A percentile compares a stretch with the other conserved stretches of the same genome.
These are phyloP conservation scores for Salix exigua DNA, from an alignment of 345 rosid genomes.

Conservation along the genomic window DNA sequence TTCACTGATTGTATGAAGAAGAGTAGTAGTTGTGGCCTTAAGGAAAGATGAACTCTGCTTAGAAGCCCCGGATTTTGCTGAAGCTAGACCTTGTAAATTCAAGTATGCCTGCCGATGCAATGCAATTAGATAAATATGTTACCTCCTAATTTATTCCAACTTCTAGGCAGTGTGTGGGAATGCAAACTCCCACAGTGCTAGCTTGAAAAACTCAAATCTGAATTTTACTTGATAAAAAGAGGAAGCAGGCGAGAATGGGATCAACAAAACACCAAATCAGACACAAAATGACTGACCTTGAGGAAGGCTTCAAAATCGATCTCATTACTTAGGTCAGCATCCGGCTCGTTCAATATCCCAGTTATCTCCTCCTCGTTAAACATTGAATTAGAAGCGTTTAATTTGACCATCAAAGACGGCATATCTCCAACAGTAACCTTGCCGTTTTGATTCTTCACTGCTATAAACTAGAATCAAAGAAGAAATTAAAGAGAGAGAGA, in stretches of 20 bases:
- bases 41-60: slow-evolving; percentile 70
- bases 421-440: slow-evolving; percentile 52
- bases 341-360: slow-evolving; percentile 39
- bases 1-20: slow-evolving; percentile 66
- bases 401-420: slow-evolving; percentile 56
- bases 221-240: neutral
- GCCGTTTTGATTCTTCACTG: slow-evolving; percentile 59
- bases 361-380: slow-evolving; percentile 63
- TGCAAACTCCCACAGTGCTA: neutral
- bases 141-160: slow-evolving; percentile 10
- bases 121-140: slow-evolving; percentile 16
- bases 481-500: neutral
- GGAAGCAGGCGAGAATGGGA: neutral
- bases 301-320: slow-evolving; percentile 77
- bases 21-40: slow-evolving; percentile 60
- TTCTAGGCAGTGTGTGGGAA: neutral
- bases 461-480: slow-evolving; percentile 42
- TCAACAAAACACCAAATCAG: neutral
- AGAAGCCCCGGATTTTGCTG: slow-evolving; percentile 50
- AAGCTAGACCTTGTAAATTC: slow-evolving; percentile 56
- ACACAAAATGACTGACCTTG: slow-evolving; percentile 41
- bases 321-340: slow-evolving; percentile 43
- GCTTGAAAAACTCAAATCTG: neutral
- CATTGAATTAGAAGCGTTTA: slow-evolving; percentile 52
- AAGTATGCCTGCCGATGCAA: slow-evolving; percentile 55